Evolutionary conservation across 176 grass and related monocot species (phyloP), one percentile per base, ranked within the genome.

Genomic region (Oryza meyeriana): DNA sequence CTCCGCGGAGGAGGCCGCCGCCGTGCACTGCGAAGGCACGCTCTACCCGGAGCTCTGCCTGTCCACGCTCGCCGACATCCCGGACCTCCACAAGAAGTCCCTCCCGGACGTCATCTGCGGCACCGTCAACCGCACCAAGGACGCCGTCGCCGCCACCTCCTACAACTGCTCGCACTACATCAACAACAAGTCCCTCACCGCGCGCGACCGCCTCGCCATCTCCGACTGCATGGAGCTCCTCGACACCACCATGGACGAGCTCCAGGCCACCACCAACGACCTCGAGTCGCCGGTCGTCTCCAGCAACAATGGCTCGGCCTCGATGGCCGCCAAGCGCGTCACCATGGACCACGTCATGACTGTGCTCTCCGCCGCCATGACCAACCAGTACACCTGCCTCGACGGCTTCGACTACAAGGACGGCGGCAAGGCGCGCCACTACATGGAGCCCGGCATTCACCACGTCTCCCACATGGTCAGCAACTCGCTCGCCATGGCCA

Each of bases 401-500:
- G 94, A 94, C 11, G 92, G 94, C 42, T 87, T 97, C 65, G 17
- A 72, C 12, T 86, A 85, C 80, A 84, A 87, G 61, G 81, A 81
- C 71, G 72, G 84, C 9, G 79, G 79, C 1, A 20, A 28, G 9
- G 76, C 83, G 55, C 87, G 85, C 1, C 77, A 3, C 0, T 90
- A 88, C 83, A 90, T 97, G 30, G n/a, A 94, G 77, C 64, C 62
- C 0, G 26, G 58, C 11, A 13, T 90, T 69, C 40, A 71, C 34
- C 89, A 90, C 69, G 88, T 92, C 0, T 82, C 92, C 5, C 65
- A 5, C 50, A 86, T 97, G 82, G 89, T 94, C 24, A 94, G 92
- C 87, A 94, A 97, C 92, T 90, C 91, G 47, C 90, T 97, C 34
- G 92, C 94, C 82, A 90, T 97, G 92, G 83, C 84, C 6, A 94